phyloP scores from a whole-genome alignment of 2,329 filamentous ascomycete genomes.

The Colletotrichum karsti region DNA sequence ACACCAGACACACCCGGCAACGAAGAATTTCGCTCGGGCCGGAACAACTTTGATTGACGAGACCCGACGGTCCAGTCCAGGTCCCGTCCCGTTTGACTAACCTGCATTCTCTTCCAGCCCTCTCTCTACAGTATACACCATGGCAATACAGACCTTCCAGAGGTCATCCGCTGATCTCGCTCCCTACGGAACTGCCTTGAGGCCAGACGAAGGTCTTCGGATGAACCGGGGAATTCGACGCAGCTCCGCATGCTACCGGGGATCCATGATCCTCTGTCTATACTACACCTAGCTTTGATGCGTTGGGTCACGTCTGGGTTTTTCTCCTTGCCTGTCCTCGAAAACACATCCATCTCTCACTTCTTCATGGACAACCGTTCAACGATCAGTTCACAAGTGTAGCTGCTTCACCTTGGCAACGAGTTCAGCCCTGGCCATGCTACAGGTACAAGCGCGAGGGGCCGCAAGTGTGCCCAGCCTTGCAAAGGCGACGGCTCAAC shows the following conservation, averaged over 20 bases:
- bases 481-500: background rate
- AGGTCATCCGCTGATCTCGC: background rate
- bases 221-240: background rate
- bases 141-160: background rate
- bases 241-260: background rate
- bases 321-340: background rate
- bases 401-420: background rate
- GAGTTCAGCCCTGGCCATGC: background rate
- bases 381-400: background rate
- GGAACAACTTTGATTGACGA: background rate
- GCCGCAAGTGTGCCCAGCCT: background rate
- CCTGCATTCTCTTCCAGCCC: no score
- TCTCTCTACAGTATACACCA: background rate
- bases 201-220: background rate
- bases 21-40: background rate
- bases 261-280: no score
- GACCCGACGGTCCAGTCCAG: no score
- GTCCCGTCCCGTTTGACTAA: no score
- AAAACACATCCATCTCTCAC: background rate
- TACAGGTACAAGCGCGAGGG: background rate
- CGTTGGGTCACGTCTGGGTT: background rate
- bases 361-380: background rate
- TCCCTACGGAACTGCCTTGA: background rate
- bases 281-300: no score
- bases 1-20: background rate